Base-by-base conservation (phyloP, 805 yeast genomes). In the Saccharomyces mikatae region DNA sequence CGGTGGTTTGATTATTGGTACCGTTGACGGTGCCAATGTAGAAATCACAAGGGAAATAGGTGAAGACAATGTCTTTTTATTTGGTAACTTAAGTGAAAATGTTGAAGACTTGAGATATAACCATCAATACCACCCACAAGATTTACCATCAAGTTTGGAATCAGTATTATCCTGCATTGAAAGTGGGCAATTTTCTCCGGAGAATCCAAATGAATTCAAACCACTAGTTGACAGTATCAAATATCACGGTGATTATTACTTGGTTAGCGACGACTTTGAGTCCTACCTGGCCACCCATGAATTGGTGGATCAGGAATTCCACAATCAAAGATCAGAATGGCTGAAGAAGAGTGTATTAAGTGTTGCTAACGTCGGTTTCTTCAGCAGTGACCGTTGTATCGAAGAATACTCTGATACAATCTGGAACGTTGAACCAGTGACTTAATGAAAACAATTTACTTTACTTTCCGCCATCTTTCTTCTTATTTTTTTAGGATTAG, bases 1-100 rank as follows among this genome's bases (percentile, higher is more conserved):
- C 67, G 97, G 97, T 72, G 97, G 97, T 51, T 79, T 90, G 60
- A 87, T 90, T 62, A 84, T 90, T 60, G 97, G 97, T 69, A 91
- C 97, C 11, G 96, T 90, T 60, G 97, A 90, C 68, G 97, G 97
- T 67, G 97, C 97, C 59, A 90, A 91, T 67, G 96, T 91, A 50
- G 97, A 90, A 74, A 88, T 90, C 69, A 88, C 96, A 22, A 81
- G 96, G 62, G 97, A 91, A 73, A 81, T 91, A 62, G 96, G 96
- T 51, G 96, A 90, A 66, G 96, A 90, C 51, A 89, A 90, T 69
- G 89, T 91, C 70, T 90, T 90, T 75, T 76, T 90, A 68, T 90
- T 90, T 69, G 97, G 97, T 67, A 88, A 87, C 66, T 79, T 91
- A 66, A 82, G 96, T 36, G 97, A 91, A 74, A 83, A 87, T 49